Conservation (phyloP, 352 stramenopile genomes). For the Globisporangium cystogenes region DNA sequence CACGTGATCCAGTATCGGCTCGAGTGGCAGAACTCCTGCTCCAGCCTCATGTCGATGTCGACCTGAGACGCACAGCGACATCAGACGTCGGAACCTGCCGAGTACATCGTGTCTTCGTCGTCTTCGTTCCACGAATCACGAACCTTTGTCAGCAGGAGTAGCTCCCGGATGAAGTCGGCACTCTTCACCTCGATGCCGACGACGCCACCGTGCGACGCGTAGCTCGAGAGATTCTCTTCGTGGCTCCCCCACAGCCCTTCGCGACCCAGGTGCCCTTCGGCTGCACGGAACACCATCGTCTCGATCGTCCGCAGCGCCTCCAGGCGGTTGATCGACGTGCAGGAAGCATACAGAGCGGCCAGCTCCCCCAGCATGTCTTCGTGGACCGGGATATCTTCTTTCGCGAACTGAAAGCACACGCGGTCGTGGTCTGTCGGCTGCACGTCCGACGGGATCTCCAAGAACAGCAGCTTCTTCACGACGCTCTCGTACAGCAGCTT, state of each 20-base stretch:
- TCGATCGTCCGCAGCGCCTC: slow-evolving; percentile 74
- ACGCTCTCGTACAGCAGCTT: slow-evolving; percentile 76
- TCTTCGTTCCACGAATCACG: slow-evolving; percentile 7
- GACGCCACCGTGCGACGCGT: slow-evolving; percentile 53
- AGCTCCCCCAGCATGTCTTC: slow-evolving; percentile 62
- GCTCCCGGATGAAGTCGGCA: slow-evolving; percentile 43
- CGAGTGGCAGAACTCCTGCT: slow-evolving; percentile 74
- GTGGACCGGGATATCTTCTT: slow-evolving; percentile 79
- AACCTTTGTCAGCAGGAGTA: slow-evolving; percentile 64
- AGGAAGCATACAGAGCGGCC: slow-evolving; percentile 50
- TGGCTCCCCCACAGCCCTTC: slow-evolving; percentile 63
- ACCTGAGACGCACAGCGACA: slow-evolving; percentile 27
- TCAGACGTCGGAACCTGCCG: background rate
- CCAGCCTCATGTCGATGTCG: slow-evolving; percentile 44
- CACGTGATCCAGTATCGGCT: slow-evolving; percentile 83
- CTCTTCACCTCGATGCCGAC: slow-evolving; percentile 62
- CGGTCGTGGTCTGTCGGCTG: slow-evolving; percentile 82
- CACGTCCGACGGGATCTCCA: slow-evolving; percentile 78
- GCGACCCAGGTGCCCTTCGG: slow-evolving; percentile 70
- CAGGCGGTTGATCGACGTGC: slow-evolving; percentile 51
- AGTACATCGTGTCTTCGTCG: background rate
- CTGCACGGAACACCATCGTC: slow-evolving; percentile 69
- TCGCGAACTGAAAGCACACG: slow-evolving; percentile 78
- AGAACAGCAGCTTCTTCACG: slow-evolving; percentile 78
- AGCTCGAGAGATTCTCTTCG: slow-evolving; percentile 44